Evolutionary conservation across 805 yeast species (phyloP).

Genomic region (Jamesozyma spencerorum): DNA sequence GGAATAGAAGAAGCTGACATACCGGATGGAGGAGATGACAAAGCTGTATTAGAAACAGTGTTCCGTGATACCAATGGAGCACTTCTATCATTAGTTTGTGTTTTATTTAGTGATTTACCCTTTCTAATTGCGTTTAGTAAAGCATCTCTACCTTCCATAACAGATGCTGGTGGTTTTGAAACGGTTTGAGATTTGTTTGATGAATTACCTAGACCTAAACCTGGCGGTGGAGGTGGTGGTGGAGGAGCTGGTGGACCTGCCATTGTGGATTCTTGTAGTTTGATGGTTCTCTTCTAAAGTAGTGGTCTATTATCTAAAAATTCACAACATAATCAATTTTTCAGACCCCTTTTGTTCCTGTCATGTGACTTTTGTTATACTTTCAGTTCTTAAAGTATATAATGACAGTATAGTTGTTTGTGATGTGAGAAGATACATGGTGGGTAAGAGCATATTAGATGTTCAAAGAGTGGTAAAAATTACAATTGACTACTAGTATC

Average conservation of each 20-base stretch:
- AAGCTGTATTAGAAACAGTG: conserved; percentile 2
- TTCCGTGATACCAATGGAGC: conserved; percentile 44
- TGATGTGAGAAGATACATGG: too few species aligned
- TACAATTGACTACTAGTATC: too few species aligned
- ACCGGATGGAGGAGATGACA: background rate
- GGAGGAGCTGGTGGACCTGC: conserved; percentile 4
- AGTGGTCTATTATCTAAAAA: background rate
- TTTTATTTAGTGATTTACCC: conserved; percentile 51
- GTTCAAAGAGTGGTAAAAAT: too few species aligned
- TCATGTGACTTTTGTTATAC: background rate
- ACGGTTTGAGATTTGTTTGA: conserved; percentile 27
- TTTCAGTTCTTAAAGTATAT: too few species aligned
- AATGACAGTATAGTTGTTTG: too few species aligned
- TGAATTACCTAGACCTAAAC: conserved; percentile 35
- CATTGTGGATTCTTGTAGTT: background rate
- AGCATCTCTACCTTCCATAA: conserved; percentile 39
- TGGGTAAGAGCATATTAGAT: too few species aligned
- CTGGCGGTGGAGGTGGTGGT: conserved; percentile 54
- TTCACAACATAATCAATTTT: background rate
- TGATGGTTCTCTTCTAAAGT: background rate
- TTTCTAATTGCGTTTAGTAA: conserved; percentile 77
- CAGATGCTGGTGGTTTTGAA: conserved; percentile 26
- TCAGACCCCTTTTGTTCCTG: too few species aligned
- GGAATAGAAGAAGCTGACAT: conserved; percentile 19
- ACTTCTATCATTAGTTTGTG: conserved; percentile 59